Evolutionary conservation across 179 eudicot species (phyloP).

Genomic region (Sideroxylon spinosum): DNA sequence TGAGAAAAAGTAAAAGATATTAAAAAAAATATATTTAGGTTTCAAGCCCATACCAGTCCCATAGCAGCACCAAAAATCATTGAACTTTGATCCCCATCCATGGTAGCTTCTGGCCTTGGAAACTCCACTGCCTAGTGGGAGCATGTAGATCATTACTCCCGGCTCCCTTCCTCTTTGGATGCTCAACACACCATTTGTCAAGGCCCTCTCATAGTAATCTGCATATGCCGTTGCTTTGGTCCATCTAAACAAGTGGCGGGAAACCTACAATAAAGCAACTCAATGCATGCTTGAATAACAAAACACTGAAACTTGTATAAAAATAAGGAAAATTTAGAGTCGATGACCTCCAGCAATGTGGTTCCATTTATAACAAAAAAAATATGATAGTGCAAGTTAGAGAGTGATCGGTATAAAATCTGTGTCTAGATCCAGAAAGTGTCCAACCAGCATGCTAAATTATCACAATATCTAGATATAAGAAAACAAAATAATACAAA

Average conservation of each 20-base stretch:
- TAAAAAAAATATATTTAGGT: constrained; percentile 32
- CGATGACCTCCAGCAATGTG: too few relatives aligned
- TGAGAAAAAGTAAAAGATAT: too few relatives aligned
- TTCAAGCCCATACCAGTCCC: constrained; percentile 63
- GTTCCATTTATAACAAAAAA: neutral
- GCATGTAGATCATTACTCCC: constrained; percentile 95
- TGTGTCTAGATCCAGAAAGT: neutral
- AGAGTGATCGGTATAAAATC: neutral
- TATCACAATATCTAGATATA: neutral
- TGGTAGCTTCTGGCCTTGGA: constrained; percentile 66
- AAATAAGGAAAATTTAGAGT: too few relatives aligned
- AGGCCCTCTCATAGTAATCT: constrained; percentile 91
- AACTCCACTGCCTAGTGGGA: constrained; percentile 69
- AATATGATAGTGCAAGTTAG: neutral
- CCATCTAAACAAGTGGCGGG: constrained; percentile 88
- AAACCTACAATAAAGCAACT: constrained; percentile 41
- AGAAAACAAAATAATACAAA: neutral
- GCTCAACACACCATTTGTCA: constrained; percentile 84
- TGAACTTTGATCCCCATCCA: constrained; percentile 69
- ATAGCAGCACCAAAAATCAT: constrained; percentile 94
- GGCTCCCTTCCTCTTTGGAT: constrained; percentile 88
- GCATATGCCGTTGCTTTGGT: constrained; percentile 79
- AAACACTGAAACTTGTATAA: too few relatives aligned
- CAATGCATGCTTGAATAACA: too few relatives aligned
- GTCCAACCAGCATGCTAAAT: neutral